Base-by-base conservation (phyloP, 192 early-diverging fungal species). In the Gonapodya sp. region DNA sequence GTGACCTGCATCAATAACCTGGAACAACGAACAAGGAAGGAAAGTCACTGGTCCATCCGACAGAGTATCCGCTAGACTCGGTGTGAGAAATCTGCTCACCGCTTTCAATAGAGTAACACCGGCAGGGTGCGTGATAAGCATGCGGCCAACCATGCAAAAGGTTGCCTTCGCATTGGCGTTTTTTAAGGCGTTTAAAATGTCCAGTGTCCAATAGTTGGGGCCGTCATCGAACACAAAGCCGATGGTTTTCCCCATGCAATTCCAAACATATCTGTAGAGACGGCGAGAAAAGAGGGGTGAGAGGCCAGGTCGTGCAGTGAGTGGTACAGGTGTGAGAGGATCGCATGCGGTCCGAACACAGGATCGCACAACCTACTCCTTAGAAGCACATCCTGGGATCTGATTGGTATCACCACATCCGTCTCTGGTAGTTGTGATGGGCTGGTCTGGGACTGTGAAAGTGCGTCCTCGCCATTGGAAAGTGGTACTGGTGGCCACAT, bases 131-230 rank as follows among this genome's bases (percentile, higher is more conserved):
- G 24, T 8, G 46, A 64, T 24, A 8, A 64, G 46, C 46, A 64
- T 64, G 8, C 46, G 30, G 34, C 75, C 75, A 34, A 77, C 75
- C 75, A 77, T 77, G 75, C 75, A 77, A 34, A 77, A 34, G 31
- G 75, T 77, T 16, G 75, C 75, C 34, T 77, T 77, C 75, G 31
- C 34, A 34, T 77, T 31, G 8, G 18, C 18, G 75, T 34, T 8
- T 34, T 18, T 34, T 16, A 77, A 34, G 8, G 34, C 34, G 8
- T 77, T 2, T 14, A 77, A 2, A 33, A 77, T 18, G 31, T 77
- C 75, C 2, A 2, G 34, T 14, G 75, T 77, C 30, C 34, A 77
- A 33, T 77, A 32, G 75, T 34, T 77, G 30, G 75, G 75, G 34
- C 75, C 75, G 31, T 77, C 75, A 33, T 77, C 75, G 75, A 32